phyloP scores from a whole-genome alignment of 2,329 filamentous ascomycete species.

The Calonectria montana region DNA sequence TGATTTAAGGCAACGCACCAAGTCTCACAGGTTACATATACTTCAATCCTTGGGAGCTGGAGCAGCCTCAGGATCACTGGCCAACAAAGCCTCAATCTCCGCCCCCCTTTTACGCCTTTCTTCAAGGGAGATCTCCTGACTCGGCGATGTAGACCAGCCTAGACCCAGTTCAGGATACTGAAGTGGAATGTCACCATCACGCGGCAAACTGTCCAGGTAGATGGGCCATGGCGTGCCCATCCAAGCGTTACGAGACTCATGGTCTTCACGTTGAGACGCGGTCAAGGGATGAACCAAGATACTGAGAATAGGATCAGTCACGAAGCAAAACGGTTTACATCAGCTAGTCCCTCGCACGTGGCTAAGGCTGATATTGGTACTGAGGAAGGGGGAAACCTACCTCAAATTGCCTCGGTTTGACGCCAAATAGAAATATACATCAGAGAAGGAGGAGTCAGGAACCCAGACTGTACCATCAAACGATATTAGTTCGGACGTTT shows the following conservation, averaged over 20 bases:
- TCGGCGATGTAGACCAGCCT: background rate
- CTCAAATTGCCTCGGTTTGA: background rate
- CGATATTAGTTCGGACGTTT: background rate
- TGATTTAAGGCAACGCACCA: background rate
- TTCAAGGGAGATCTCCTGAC: background rate
- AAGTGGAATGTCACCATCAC: background rate
- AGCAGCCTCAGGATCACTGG: background rate
- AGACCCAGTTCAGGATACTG: background rate
- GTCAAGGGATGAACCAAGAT: background rate
- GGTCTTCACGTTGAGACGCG: background rate
- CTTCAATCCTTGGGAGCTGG: background rate
- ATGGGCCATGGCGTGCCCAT: constrained; percentile 1
- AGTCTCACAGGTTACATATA: background rate
- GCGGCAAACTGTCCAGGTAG: background rate
- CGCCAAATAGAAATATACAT: background rate
- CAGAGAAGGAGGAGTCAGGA: background rate
- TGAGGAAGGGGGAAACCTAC: background rate
- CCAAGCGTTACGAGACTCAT: background rate
- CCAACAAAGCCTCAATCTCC: background rate
- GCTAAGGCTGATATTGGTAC: too few relatives aligned
- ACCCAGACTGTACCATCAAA: background rate
- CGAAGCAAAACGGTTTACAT: too few relatives aligned
- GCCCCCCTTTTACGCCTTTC: background rate
- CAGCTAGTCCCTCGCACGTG: too few relatives aligned
- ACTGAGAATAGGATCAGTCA: background rate